Evolutionary conservation across 2,329 filamentous ascomycete species (phyloP).

Genomic region (Colletotrichum noveboracense): DNA sequence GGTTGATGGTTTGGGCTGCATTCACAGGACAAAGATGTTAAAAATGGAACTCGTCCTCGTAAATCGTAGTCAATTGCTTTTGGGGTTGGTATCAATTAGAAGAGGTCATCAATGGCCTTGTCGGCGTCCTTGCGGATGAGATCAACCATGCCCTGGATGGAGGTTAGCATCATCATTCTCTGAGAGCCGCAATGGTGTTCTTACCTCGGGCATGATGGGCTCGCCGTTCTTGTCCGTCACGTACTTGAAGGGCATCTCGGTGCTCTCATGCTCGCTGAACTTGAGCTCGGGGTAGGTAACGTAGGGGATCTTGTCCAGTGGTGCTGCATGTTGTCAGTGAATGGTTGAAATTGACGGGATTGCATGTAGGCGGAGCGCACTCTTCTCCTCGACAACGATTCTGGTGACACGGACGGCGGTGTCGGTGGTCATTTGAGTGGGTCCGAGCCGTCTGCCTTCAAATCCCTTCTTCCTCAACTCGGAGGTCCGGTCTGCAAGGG

Average conservation of each 20-base stretch:
- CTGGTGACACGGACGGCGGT: constrained; percentile 94
- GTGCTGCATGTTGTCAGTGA: constrained; percentile 54
- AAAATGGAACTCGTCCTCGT: not conserved
- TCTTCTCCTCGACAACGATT: constrained; percentile 83
- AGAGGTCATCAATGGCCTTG: constrained; percentile 86
- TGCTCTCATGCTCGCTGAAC: constrained; percentile 91
- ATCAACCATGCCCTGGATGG: constrained; percentile 84
- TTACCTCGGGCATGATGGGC: constrained; percentile 90
- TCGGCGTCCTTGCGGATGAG: constrained; percentile 93
- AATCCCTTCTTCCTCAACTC: constrained; percentile 95
- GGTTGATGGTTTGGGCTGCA: not conserved
- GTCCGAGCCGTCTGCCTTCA: constrained; percentile 82
- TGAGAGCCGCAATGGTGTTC: constrained; percentile 24
- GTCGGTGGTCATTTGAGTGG: constrained; percentile 98
- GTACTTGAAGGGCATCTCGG: constrained; percentile 98
- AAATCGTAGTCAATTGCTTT: constrained; percentile 5
- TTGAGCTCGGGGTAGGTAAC: constrained; percentile 88
- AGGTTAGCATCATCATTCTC: constrained; percentile 25
- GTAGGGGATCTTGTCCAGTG: constrained; percentile 80
- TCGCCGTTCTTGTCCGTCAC: constrained; percentile 76
- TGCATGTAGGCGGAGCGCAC: constrained; percentile 50
- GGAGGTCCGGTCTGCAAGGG: constrained; percentile 80
- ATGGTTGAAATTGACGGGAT: not conserved
- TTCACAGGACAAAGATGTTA: not conserved
- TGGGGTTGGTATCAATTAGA: constrained; percentile 50